Evolutionary conservation across 2,329 filamentous ascomycete genomes (phyloP).

Genomic region (Orbilia ellipsospora): DNA sequence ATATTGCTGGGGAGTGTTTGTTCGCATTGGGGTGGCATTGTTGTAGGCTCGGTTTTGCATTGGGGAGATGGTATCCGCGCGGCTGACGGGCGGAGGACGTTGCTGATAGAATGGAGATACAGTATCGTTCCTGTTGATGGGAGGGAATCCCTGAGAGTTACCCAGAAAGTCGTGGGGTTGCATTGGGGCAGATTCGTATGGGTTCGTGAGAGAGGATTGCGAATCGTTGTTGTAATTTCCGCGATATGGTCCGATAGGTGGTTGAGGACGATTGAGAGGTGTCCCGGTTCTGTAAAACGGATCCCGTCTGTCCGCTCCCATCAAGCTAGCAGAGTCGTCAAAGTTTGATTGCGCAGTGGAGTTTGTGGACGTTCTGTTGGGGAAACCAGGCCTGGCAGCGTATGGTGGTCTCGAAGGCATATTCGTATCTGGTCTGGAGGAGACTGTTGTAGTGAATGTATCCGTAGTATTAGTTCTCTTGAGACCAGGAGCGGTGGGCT

Average conservation of each 20-base stretch:
- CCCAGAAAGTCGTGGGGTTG: conserved; percentile 51
- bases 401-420: conserved; percentile 45
- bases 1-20: conserved; percentile 24
- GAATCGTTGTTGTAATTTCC: conserved; percentile 41
- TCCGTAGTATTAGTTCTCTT: conserved; percentile 52
- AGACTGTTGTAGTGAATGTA: conserved; percentile 52
- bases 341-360: conserved; percentile 29
- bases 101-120: conserved; percentile 49
- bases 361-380: conserved; percentile 26
- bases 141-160: conserved; percentile 28
- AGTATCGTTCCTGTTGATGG: conserved; percentile 41
- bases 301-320: conserved; percentile 38
- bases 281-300: conserved; percentile 47
- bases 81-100: conserved; percentile 39
- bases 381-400: conserved; percentile 35
- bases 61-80: conserved; percentile 44
- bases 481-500: conserved; percentile 33
- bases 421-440: conserved; percentile 39
- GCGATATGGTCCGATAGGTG: conserved; percentile 41
- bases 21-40: conserved; percentile 18
- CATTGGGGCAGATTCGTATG: conserved; percentile 41
- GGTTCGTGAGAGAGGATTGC: conserved; percentile 46
- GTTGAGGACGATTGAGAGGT: conserved; percentile 39
- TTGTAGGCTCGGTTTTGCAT: conserved; percentile 28
- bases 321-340: conserved; percentile 31